Base-by-base conservation (phyloP, 345 rosid genomes). In the Arabis hirsuta region DNA sequence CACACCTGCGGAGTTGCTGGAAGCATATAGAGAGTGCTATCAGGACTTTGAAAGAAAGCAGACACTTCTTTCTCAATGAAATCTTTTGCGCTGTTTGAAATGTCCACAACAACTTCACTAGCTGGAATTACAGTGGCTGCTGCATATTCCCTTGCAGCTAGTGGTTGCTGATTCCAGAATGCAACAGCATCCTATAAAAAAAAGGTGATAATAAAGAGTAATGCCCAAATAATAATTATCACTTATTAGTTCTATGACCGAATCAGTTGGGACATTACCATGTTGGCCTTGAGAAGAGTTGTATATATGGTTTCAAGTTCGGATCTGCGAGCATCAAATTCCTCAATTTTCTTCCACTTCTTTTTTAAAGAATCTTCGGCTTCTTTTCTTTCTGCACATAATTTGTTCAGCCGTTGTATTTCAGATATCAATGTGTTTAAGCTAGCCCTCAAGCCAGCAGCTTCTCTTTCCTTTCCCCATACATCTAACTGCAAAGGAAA, bases 301-400 rank as follows among this genome's bases (percentile, higher is more conserved):
- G 83, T 84, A 78, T 89, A 93, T 65, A 93, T 81, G 38, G 88
- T 78, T 83, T 90, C 97, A 72, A 93, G 92, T 82, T 93, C 94
- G 42, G 94, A 89, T 85, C 98, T 87, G 43, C 98, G 85, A 36
- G 92, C 72, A 77, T 93, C 96, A 76, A 93, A 90, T 81, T 88
- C 96, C 81, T 93, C 92, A 69, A 93, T 90, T 82, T 90, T 93
- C 85, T 88, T 90, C 98, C 97, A 90, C 75, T 90, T 93, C 84
- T 88, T 90, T 72, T 79, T 85, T 74, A 90, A 81, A 32, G 84
- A 89, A 80, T 93, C 98, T 81, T 87, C 96, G 2, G 94, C 96
- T 80, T 90, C 96, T 82, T 87, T 93, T 77, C 98, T 84, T 80
- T 93, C 98, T 14, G 91, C 91, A 78, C 94, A 87, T 72, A 93